phyloP scores from a whole-genome alignment of 495 filamentous ascomycete species.

The Podospora anserina region DNA sequence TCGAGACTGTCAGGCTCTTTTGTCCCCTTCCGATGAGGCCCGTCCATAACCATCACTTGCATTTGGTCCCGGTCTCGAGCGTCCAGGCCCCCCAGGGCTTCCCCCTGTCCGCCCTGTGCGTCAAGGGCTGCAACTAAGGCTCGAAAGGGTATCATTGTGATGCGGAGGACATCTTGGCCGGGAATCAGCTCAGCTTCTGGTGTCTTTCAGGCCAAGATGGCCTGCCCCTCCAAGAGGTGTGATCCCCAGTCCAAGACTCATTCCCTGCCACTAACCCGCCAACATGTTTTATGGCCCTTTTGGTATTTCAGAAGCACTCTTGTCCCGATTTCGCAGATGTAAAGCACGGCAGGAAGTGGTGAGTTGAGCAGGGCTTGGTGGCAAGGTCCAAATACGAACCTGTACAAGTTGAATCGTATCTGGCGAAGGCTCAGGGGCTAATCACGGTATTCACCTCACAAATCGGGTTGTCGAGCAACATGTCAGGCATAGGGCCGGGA shows the following conservation, averaged over 20 bases:
- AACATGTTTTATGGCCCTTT: not conserved
- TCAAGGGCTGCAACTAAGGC: not conserved
- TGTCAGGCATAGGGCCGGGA: not conserved
- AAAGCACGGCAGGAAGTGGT: too few species aligned
- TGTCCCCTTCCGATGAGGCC: not conserved
- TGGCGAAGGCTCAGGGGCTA: too few species aligned
- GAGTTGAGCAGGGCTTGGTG: too few species aligned
- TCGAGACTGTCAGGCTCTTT: not conserved
- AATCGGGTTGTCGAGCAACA: too few species aligned
- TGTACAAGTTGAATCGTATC: too few species aligned
- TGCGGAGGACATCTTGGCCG: not conserved
- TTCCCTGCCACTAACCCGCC: not conserved
- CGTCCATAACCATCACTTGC: not conserved
- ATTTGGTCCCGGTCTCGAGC: not conserved
- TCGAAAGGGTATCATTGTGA: not conserved
- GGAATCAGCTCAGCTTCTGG: not conserved
- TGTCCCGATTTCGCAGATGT: too few species aligned
- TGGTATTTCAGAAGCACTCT: too few species aligned
- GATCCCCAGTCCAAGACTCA: not conserved
- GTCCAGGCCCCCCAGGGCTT: not conserved
- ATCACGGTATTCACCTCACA: too few species aligned
- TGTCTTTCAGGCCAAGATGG: not conserved
- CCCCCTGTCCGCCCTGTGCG: not conserved
- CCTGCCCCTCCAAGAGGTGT: not conserved
- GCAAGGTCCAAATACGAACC: too few species aligned